Evolutionary conservation across 2,329 filamentous ascomycete species (phyloP).

Genomic region (Epichloe gansuensis): DNA sequence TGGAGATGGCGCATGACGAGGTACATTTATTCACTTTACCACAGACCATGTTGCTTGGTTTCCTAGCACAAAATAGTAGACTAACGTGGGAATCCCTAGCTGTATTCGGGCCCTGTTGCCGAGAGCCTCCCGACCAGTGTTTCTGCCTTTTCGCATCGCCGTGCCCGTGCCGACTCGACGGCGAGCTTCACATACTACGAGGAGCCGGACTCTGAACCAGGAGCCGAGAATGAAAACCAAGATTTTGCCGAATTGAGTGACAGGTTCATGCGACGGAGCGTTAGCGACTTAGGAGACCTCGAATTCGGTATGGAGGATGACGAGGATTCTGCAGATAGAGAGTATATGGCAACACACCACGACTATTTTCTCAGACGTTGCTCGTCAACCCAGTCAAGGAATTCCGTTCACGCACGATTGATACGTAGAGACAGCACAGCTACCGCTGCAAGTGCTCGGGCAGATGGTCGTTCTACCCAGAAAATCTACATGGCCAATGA

Average conservation of each 20-base stretch:
- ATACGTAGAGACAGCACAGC: slow-evolving; percentile 57
- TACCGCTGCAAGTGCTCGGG: slow-evolving; percentile 53
- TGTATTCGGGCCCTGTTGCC: slow-evolving; percentile 84
- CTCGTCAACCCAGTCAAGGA: slow-evolving; percentile 47
- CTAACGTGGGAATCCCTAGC: slow-evolving; percentile 24
- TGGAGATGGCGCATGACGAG: slow-evolving; percentile 98
- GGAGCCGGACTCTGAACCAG: slow-evolving; percentile 29
- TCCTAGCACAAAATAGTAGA: not conserved
- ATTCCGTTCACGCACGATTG: slow-evolving; percentile 49
- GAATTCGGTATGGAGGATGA: slow-evolving; percentile 29
- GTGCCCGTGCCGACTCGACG: slow-evolving; percentile 67
- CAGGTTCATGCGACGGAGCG: slow-evolving; percentile 17
- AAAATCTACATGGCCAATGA: slow-evolving; percentile 90
- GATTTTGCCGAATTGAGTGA: slow-evolving; percentile 15
- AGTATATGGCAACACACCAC: slow-evolving; percentile 26
- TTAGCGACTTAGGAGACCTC: slow-evolving; percentile 27
- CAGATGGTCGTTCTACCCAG: slow-evolving; percentile 58
- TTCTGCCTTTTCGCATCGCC: slow-evolving; percentile 80
- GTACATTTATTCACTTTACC: slow-evolving; percentile 17
- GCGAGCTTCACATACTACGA: slow-evolving; percentile 86
- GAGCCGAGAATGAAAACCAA: slow-evolving; percentile 16
- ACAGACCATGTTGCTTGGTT: no score
- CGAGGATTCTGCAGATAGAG: slow-evolving; percentile 27
- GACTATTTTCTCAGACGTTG: slow-evolving; percentile 44
- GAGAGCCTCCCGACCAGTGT: slow-evolving; percentile 93